These are phyloP conservation scores for Styphnolobium japonicum DNA, from an alignment of 306 rosid genomes.

Conservation along the genomic window DNA sequence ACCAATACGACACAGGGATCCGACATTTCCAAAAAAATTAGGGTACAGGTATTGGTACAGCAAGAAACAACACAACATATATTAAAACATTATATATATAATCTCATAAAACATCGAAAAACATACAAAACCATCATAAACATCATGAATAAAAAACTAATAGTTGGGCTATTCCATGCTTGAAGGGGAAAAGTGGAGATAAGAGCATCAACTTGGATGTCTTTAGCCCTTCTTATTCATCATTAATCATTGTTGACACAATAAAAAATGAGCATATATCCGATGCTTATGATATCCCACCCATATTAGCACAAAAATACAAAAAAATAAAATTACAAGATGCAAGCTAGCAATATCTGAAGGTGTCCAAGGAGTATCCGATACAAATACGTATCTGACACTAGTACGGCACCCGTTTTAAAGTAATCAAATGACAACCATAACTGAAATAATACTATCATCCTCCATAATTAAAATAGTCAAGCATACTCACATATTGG, in stretches of 20 bases:
- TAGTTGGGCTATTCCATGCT: background rate
- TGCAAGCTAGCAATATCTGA: background rate
- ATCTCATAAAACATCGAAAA: background rate
- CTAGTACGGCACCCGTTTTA: background rate
- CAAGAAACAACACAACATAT: background rate
- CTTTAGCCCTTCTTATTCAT: background rate
- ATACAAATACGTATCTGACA: background rate
- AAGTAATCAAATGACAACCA: background rate
- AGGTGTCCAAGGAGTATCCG: background rate
- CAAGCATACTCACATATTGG: slow-evolving; percentile 49
- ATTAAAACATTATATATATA: background rate
- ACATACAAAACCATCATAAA: background rate
- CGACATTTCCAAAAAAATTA: background rate
- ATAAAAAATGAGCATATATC: background rate
- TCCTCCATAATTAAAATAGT: background rate
- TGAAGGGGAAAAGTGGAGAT: background rate
- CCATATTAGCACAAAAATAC: background rate
- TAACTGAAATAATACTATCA: background rate
- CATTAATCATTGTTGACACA: background rate
- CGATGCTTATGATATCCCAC: background rate
- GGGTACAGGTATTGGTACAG: background rate
- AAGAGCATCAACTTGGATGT: background rate
- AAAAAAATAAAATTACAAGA: background rate
- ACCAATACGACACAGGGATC: background rate
- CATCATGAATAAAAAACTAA: background rate